Base-by-base conservation (phyloP, 1,284 basidiomycete genomes). In the Butyriboletus regius region DNA sequence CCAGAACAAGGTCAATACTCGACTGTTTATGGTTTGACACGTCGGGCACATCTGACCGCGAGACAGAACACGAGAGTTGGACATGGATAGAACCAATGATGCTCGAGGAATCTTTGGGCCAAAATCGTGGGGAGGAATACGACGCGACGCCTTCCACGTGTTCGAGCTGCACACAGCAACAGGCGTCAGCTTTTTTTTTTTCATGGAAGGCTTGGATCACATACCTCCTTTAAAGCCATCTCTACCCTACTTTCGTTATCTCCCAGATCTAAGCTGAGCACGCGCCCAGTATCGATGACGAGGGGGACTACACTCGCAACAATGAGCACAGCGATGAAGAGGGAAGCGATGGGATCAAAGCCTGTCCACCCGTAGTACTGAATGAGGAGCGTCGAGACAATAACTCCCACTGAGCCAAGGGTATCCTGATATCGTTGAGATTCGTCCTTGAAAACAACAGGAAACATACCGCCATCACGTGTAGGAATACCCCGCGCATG, bases 311-410 rank as follows among this genome's bases (percentile, higher is more conserved):
- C 96, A 61, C 90, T 93, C 4, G 89, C 95, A 26, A 92, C 89
- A 60, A 99, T 99, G 55, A 99, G 75, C 9, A 91, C 72, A 1
- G 96, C 96, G 60, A 99, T 99, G 67, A 99, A 94, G 34, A 99
- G 74, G 10, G 92, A 96, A 0, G 96, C 96, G 54, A 99, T 93
- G 3, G 96, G 96, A 69, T 99, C 96, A 66, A 98, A 99, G 15
- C 94, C 94, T 3, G 96, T 98, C 94, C 94, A 98, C n/a, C 95
- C 95, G 60, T 96, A 98, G 53, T 85, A 85, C 60, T 95, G 85
- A 58, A 99, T 98, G 52, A 98, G 78, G 14, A 98, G 73, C 4
- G 96, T 99, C 20, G 94, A 98, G 48, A 98, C 80, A 63, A 99
- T 98, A 8, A 99, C 96, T n/a, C 96, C 96, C 17, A 98, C 94